phyloP scores from a whole-genome alignment of 148 eudicot genomes.

The Cornus florida region DNA sequence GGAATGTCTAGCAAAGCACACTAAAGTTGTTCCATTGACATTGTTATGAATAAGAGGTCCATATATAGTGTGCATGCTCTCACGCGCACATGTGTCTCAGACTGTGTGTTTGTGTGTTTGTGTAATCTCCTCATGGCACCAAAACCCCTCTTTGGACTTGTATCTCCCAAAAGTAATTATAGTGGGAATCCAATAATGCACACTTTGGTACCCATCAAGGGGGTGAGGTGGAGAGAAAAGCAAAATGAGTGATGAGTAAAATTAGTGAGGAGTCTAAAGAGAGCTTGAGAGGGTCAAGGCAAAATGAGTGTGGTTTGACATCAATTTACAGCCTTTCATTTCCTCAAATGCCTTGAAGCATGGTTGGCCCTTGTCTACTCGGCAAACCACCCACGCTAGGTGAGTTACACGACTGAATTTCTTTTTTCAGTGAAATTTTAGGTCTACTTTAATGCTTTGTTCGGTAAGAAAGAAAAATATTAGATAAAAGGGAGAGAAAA shows the following conservation, averaged over 20 bases:
- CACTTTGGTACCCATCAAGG: background rate
- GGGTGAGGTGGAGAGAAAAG: background rate
- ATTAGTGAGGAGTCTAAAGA: background rate
- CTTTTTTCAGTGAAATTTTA: background rate
- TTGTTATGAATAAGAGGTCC: background rate
- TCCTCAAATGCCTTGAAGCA: background rate
- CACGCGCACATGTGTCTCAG: background rate
- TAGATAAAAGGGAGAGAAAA: too few relatives aligned
- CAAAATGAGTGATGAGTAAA: background rate
- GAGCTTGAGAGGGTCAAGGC: background rate
- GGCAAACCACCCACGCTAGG: background rate
- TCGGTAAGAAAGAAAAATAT: too few relatives aligned
- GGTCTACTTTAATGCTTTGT: background rate
- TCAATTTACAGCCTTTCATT: constrained; percentile 5
- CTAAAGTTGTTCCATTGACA: background rate
- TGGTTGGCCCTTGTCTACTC: background rate
- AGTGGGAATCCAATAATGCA: constrained; percentile 10
- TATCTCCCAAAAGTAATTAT: constrained; percentile 7
- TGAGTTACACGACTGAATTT: background rate
- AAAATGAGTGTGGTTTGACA: constrained; percentile 15
- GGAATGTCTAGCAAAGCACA: constrained; percentile 11
- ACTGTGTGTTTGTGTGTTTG: too few relatives aligned
- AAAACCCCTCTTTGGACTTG: background rate
- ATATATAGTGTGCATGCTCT: background rate
- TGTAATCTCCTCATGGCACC: background rate